Evolutionary conservation across 371 early-diverging fungal genomes (phyloP), one percentile per base, ranked within the genome.

Genomic region (Saksenaea vasiformis): DNA sequence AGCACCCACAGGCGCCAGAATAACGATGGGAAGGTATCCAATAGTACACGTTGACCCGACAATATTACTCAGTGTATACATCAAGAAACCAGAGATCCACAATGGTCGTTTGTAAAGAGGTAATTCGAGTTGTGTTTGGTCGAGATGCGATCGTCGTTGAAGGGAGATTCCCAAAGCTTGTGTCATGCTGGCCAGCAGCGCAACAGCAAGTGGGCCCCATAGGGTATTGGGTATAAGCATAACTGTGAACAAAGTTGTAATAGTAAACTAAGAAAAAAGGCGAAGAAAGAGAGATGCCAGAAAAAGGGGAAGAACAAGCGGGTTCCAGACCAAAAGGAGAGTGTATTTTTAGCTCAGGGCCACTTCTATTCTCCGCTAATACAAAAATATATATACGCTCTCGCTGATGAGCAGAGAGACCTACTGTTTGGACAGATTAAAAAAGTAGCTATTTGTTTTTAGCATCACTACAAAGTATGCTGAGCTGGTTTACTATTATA

Each of bases 1-100:
- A 9, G 93, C 91, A 2, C 92, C 92, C 36, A 93, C 66, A 2
- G 93, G 93, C 4, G 93, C 93, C 10, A 92, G 76, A 54, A 93
- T 90, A 58, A 92, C 85, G 14, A 93, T 90, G 8, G 93, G 93
- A 19, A 93, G 79, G 59, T 89, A 87, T 36, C 91, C 91, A 56
- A 93, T 89, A 10, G 93, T 88, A 38, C 91, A 85, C 5, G 88
- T 80, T 0, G 93, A 90, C 19, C 87, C 91, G 24, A 87, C 85
- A 9, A 90, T 73, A 27, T 88, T 90, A 61, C 90, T 87, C 43
- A 88, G 62, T 39, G 93, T 83, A 59, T 91, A 92, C 28, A 89
- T 84, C 19, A 83, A 76, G 61, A 93, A 87, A 13, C 93, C 82
- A 14, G 73, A 62, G 17, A 79, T 55, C 78, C 79, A 77, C 39